Conservation (phyloP, 176 grass and related monocot species). For the Phoenix dactylifera region DNA sequence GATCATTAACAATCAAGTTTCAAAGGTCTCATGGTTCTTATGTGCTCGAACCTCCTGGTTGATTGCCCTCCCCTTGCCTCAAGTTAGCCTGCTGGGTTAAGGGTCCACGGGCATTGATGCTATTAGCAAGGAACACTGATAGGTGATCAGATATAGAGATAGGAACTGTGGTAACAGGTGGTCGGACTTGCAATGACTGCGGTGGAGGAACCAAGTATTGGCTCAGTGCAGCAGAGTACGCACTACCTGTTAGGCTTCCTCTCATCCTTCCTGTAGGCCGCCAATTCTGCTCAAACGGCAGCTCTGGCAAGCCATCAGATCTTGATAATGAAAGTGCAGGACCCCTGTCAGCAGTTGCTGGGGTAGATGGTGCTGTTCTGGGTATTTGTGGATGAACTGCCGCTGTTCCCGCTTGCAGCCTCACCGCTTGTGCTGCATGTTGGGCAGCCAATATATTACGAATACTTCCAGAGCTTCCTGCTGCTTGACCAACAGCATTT, state of each 20-base stretch:
- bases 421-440: not conserved
- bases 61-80: too few species aligned
- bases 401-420: not conserved
- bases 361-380: not conserved
- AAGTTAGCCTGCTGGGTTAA: too few species aligned
- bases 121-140: too few species aligned
- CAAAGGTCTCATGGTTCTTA: too few species aligned
- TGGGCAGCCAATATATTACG: not conserved
- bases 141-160: too few species aligned
- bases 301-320: constrained; percentile 15
- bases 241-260: constrained; percentile 74
- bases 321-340: constrained; percentile 6
- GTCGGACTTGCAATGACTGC: constrained; percentile 11
- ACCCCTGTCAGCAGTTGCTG: not conserved
- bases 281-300: constrained; percentile 57
- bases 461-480: not conserved
- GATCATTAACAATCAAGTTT: too few species aligned
- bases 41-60: too few species aligned
- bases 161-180: not conserved
- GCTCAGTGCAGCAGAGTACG: constrained; percentile 46
- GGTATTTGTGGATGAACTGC: not conserved
- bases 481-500: not conserved
- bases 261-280: constrained; percentile 65
- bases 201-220: constrained; percentile 29
- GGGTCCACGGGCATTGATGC: too few species aligned